Percentiles rank a stretch among this genome's conserved stretches.
These are phyloP conservation scores for Pythium utonaiense DNA, from an alignment of 352 stramenopile species.

Conservation along the genomic window DNA sequence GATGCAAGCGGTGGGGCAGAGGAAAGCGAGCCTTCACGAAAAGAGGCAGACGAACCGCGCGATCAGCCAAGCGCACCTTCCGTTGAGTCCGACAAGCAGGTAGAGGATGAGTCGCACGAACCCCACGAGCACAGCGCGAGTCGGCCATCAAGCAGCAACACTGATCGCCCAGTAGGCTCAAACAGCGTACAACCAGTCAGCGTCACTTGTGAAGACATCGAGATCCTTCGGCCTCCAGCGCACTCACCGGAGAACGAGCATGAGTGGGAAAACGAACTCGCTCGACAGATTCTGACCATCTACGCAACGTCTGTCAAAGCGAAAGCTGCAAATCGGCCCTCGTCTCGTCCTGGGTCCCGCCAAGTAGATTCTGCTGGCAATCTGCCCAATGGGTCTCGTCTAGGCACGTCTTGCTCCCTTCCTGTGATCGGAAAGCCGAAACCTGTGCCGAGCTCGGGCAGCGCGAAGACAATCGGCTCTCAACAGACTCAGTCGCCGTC, in stretches of 20 bases:
- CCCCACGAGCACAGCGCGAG: too few species aligned
- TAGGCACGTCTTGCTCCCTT: constrained; percentile 25
- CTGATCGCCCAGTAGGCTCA: background rate
- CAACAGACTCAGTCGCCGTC: constrained; percentile 3
- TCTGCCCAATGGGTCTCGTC: background rate
- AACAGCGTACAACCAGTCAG: background rate
- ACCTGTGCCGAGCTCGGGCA: background rate
- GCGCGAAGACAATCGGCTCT: background rate
- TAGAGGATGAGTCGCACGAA: background rate
- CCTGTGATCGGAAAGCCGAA: constrained; percentile 5
- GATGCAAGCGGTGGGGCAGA: background rate
- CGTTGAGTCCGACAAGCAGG: too few species aligned
- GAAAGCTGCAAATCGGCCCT: constrained; percentile 24
- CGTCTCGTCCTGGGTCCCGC: background rate
- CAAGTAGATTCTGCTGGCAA: background rate
- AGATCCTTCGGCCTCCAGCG: constrained; percentile 47
- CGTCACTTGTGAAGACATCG: constrained; percentile 29
- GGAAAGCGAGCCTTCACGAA: too few species aligned
- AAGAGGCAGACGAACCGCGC: background rate
- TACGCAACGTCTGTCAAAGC: constrained; percentile 76
- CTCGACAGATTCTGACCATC: constrained; percentile 86
- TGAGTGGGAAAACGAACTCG: constrained; percentile 91
- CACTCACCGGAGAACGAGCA: constrained; percentile 55
- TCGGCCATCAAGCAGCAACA: background rate
- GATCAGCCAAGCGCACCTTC: background rate